A percentile compares a stretch with the other conserved stretches of the same genome.
Evolutionary conservation across 2,329 filamentous ascomycete species (phyloP).

Genomic region (Xenosphaeropsis pyriputrescens): DNA sequence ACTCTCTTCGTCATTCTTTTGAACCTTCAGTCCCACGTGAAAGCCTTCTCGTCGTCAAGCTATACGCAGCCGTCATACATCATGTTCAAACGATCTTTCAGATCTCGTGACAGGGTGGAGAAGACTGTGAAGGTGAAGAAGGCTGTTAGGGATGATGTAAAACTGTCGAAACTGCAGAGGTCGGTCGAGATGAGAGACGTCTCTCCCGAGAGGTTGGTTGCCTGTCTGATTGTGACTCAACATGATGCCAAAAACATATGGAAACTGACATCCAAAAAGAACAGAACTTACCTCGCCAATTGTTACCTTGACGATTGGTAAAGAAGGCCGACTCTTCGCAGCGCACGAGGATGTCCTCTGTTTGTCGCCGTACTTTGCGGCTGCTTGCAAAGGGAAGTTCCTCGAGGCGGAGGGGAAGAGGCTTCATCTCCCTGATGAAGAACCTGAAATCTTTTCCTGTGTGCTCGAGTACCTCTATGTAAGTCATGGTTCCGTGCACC

Average conservation of each 20-base stretch:
- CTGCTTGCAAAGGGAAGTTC: conserved; percentile 57
- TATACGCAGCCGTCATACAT: conserved; percentile 4
- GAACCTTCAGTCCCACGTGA: background rate
- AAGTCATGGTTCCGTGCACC: conserved; percentile 2
- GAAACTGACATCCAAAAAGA: conserved; percentile 5
- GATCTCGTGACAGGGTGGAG: conserved; percentile 71
- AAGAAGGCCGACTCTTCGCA: conserved; percentile 79
- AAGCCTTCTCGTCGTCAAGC: no score
- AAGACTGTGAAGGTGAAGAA: conserved; percentile 79
- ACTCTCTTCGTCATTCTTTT: conserved; percentile 7
- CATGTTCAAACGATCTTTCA: conserved; percentile 92
- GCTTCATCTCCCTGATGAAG: conserved; percentile 58
- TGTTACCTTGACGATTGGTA: conserved; percentile 72
- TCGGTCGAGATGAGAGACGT: conserved; percentile 47
- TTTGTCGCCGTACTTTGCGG: conserved; percentile 72
- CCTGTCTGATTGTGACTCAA: conserved; percentile 2
- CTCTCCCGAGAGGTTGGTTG: conserved; percentile 29
- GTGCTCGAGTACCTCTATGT: conserved; percentile 88
- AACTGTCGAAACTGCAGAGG: conserved; percentile 74
- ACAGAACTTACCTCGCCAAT: conserved; percentile 46
- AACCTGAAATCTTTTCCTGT: conserved; percentile 86
- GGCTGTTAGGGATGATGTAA: conserved; percentile 62
- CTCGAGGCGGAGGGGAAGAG: conserved; percentile 65
- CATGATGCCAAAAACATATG: no score
- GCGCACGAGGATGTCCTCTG: conserved; percentile 87